Percentiles rank a stretch among this genome's conserved stretches.
These are phyloP conservation scores for Colletotrichum siamense DNA, from an alignment of 2,329 filamentous ascomycete genomes.

Conservation along the genomic window DNA sequence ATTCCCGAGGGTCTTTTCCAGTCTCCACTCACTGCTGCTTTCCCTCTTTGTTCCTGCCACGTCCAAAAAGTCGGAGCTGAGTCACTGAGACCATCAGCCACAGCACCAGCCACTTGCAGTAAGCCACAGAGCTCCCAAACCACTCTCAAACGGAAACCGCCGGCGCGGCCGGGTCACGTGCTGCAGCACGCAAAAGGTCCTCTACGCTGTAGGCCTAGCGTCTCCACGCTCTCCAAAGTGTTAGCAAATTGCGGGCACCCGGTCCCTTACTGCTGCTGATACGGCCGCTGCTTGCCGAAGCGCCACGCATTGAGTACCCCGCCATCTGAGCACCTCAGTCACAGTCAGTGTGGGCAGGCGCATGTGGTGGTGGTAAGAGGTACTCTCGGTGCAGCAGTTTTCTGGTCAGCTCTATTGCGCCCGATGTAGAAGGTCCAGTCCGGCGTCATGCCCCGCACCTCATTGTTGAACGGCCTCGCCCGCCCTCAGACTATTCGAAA, in stretches of 20 bases:
- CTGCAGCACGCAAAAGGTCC: constrained; percentile 8
- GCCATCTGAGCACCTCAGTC: constrained; percentile 3
- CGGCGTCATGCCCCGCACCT: constrained; percentile 52
- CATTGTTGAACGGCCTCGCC: constrained; percentile 30
- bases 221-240: background rate
- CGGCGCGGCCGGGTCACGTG: background rate
- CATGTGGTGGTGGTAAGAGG: background rate
- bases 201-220: background rate
- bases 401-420: constrained; percentile 23
- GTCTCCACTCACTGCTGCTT: background rate
- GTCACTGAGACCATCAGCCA: background rate
- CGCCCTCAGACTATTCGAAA: constrained; percentile 15
- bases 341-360: constrained; percentile 12
- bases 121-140: background rate
- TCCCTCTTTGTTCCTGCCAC: background rate
- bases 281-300: constrained; percentile 19
- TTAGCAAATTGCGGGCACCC: background rate
- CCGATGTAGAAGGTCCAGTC: constrained; percentile 23
- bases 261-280: constrained; percentile 1
- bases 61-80: background rate
- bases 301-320: constrained; percentile 17
- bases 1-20: background rate
- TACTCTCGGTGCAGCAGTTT: constrained; percentile 11
- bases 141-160: background rate
- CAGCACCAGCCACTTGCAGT: background rate